These are phyloP conservation scores for Tulasnella calospora DNA, from an alignment of 768 basidiomycete genomes.

Conservation along the genomic window DNA sequence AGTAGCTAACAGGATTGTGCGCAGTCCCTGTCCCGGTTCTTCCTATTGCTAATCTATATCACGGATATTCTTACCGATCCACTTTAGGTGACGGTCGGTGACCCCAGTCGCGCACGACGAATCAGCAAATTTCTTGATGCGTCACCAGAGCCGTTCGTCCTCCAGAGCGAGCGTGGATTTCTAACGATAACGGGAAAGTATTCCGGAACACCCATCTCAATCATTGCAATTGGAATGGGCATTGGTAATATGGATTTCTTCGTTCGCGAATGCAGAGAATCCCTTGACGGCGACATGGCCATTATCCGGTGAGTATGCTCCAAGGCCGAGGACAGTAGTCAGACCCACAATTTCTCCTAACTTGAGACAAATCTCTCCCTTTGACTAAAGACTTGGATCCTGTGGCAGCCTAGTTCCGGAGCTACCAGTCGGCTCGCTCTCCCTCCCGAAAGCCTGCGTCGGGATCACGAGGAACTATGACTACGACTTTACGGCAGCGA, in stretches of 20 bases:
- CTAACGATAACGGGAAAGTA: slow-evolving; percentile 65
- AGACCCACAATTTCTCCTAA: slow-evolving; percentile 2
- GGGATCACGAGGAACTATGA: slow-evolving; percentile 70
- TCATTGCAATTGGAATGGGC: slow-evolving; percentile 82
- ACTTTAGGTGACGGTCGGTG: slow-evolving; percentile 67
- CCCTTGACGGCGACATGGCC: slow-evolving; percentile 56
- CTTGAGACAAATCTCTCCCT: background rate
- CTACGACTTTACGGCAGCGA: slow-evolving; percentile 54
- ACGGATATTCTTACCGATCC: background rate
- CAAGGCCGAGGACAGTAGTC: background rate
- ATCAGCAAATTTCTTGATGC: slow-evolving; percentile 59
- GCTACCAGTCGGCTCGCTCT: slow-evolving; percentile 69
- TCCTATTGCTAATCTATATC: background rate
- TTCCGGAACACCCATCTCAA: slow-evolving; percentile 57
- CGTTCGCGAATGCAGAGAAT: slow-evolving; percentile 72
- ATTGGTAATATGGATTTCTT: slow-evolving; percentile 79
- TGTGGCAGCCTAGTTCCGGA: slow-evolving; percentile 63
- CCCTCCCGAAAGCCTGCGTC: slow-evolving; percentile 64
- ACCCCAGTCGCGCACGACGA: slow-evolving; percentile 57
- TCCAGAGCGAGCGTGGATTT: slow-evolving; percentile 72
- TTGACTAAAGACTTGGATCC: slow-evolving; percentile 59
- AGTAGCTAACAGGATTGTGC: slow-evolving; percentile 76
- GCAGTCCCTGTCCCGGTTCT: background rate
- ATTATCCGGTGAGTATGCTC: slow-evolving; percentile 43
- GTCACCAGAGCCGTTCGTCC: slow-evolving; percentile 42